These are phyloP conservation scores for Setaria viridis DNA, from an alignment of 202 grass and related monocot species.

Conservation along the genomic window DNA sequence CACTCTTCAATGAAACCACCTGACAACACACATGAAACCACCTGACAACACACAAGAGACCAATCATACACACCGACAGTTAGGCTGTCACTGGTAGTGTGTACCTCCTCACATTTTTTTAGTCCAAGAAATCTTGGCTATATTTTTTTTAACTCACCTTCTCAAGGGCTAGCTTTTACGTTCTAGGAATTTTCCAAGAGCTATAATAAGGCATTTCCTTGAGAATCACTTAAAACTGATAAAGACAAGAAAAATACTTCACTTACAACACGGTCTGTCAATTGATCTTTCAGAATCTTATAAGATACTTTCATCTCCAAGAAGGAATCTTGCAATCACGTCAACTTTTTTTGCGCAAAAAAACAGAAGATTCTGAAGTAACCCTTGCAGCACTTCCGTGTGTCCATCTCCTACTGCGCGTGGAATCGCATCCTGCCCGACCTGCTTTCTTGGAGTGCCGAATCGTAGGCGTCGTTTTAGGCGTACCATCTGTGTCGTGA, in stretches of 20 bases:
- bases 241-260: background rate
- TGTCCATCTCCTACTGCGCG: background rate
- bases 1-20: background rate
- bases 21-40: background rate
- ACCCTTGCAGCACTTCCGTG: slow-evolving; percentile 32
- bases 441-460: slow-evolving; percentile 17
- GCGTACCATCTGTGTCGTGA: background rate
- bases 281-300: too few species aligned
- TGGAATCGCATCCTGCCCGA: slow-evolving; percentile 22
- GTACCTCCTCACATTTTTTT: background rate
- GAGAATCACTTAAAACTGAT: background rate
- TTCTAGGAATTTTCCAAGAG: background rate
- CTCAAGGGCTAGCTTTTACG: background rate
- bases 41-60: background rate
- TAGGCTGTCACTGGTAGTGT: background rate
- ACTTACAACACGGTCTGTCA: background rate
- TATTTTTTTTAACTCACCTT: background rate
- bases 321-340: background rate
- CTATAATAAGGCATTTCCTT: background rate
- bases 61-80: background rate
- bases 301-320: background rate
- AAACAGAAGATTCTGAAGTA: background rate
- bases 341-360: background rate
- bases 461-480: slow-evolving; percentile 9
- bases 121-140: background rate